These are phyloP conservation scores for Fusarium illudens DNA, from an alignment of 2,329 filamentous ascomycete genomes.

Conservation along the genomic window DNA sequence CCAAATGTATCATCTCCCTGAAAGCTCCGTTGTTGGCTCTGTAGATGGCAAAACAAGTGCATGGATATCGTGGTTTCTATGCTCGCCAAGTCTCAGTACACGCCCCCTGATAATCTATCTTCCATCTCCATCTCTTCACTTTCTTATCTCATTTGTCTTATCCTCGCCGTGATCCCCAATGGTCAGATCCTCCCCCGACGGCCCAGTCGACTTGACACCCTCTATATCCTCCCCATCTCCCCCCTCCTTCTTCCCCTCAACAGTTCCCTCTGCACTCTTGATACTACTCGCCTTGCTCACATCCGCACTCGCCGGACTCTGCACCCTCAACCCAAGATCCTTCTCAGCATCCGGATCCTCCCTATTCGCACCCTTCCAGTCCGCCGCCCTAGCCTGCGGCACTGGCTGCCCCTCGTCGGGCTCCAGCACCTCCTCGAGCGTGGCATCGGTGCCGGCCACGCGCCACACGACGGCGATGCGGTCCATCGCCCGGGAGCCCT, in stretches of 20 bases:
- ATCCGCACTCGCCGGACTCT: constrained; percentile 70
- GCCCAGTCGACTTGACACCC: constrained; percentile 50
- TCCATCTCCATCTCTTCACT: background rate
- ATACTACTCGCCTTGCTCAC: constrained; percentile 79
- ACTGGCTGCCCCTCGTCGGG: constrained; percentile 74
- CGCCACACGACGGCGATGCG: constrained; percentile 87
- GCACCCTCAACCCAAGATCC: constrained; percentile 72
- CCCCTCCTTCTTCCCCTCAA: constrained; percentile 16
- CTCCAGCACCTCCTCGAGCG: constrained; percentile 58
- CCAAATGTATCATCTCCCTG: background rate
- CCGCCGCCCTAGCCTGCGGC: constrained; percentile 72
- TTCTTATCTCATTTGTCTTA: background rate
- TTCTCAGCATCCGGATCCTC: constrained; percentile 59
- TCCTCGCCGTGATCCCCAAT: constrained; percentile 21
- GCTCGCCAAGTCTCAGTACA: background rate
- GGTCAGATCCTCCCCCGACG: constrained; percentile 47
- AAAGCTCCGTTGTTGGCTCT: background rate
- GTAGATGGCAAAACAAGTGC: background rate
- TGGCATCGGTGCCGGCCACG: constrained; percentile 44
- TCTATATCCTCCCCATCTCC: constrained; percentile 39
- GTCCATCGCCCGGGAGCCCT: constrained; percentile 85
- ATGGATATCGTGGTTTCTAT: constrained; percentile 13
- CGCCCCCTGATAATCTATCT: background rate
- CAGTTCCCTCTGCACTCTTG: constrained; percentile 47
- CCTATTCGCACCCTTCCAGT: constrained; percentile 73